Evolutionary conservation across 768 basidiomycete genomes (phyloP), one percentile per base, ranked within the genome.

Genomic region (Kwoniella dendrophila): DNA sequence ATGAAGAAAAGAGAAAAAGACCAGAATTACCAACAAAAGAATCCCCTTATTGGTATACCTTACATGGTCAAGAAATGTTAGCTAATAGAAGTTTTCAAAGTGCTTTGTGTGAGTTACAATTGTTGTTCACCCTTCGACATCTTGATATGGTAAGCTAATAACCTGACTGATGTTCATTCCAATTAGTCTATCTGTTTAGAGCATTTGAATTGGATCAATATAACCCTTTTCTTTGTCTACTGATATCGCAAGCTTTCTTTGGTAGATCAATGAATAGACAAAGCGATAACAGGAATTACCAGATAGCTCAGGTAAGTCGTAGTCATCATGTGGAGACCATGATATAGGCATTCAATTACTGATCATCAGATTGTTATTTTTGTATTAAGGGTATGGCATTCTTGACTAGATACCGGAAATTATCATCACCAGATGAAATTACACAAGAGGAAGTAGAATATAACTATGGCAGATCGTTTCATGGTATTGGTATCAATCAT

Each of bases 201-300:
- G 92, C 92, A 0, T 90, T 90, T 77, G 91, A 93, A 66, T 85
- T 90, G 70, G 87, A 86, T 62, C 88, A 86, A 0, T 82, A 90
- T 14, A 90, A 97, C 77, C 91, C 94, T 0, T 82, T 94, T 80
- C 83, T 96, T 24, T 93, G 89, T 72, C 81, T 98, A 4, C 86
- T 84, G 44, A 82, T 97, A 8, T 90, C 88, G 0, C 86, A 93
- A 47, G 87, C 90, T 0, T 96, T 90, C 22, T 81, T 96, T 47
- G 92, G 92, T 11, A 84, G 95, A 36, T 89, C 92, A 0, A 91
- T 92, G 88, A 90, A 94, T 67, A 84, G 94, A 20, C 94, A 97
- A 76, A 87, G 88, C 14, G 95, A 97, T 79, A 98, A 99, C 75
- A 81, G 93, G 40, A 90, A 96, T 72, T 90, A 95, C 76, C 84